phyloP scores from a whole-genome alignment of 345 rosid species.

The Eucalyptus curtisii region DNA sequence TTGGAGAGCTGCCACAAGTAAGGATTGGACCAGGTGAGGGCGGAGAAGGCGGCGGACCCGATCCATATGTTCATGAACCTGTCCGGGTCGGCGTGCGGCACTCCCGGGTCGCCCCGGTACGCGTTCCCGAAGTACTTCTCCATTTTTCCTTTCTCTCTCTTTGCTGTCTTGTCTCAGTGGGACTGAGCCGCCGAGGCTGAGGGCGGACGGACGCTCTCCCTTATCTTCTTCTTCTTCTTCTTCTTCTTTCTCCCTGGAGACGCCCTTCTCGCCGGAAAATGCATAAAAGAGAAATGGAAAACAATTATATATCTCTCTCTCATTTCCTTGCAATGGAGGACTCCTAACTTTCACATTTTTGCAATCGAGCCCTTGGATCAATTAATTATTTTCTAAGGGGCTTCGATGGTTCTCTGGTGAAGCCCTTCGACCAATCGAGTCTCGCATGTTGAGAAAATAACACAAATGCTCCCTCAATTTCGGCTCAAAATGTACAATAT shows the following conservation, averaged over 20 bases:
- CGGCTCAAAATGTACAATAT: no score
- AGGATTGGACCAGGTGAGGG: constrained; percentile 50
- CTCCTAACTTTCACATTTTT: background rate
- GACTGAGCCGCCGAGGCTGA: background rate
- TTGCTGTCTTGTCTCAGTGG: background rate
- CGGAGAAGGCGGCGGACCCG: constrained; percentile 67
- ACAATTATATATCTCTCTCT: background rate
- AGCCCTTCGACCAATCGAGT: background rate
- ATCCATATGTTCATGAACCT: constrained; percentile 79
- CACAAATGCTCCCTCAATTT: no score
- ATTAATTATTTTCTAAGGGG: background rate
- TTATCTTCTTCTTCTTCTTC: background rate
- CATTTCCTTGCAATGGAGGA: background rate
- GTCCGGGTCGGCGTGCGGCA: constrained; percentile 71
- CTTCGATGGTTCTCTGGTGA: background rate
- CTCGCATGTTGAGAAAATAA: no score
- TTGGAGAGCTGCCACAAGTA: constrained; percentile 76
- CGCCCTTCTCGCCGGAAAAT: background rate
- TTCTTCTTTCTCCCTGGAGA: background rate
- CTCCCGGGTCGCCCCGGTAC: constrained; percentile 91
- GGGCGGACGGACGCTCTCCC: background rate
- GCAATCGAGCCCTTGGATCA: background rate
- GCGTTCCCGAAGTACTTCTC: constrained; percentile 94
- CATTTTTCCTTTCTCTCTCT: constrained; percentile 14
- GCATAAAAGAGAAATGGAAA: background rate